A percentile compares a stretch with the other conserved stretches of the same genome.
phyloP scores from a whole-genome alignment of 345 rosid genomes.

The Syzygium aromaticum region DNA sequence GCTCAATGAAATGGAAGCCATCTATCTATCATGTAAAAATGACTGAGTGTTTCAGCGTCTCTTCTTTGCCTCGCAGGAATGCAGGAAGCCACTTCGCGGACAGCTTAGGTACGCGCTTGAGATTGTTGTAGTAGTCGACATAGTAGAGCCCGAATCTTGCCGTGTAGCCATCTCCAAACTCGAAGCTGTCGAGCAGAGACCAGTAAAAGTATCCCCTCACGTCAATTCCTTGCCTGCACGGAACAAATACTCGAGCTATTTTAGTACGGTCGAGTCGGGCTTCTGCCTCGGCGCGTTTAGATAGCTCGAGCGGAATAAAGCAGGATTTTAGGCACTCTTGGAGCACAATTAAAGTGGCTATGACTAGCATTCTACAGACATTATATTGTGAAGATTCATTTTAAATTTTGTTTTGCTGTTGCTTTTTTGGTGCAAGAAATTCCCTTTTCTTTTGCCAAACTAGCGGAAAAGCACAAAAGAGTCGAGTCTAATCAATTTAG shows the following conservation, averaged over 20 bases:
- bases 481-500: neutral
- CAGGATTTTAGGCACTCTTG: neutral
- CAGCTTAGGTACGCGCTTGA: neutral
- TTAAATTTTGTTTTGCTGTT: neutral
- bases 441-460: neutral
- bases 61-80: neutral
- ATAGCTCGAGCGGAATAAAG: neutral
- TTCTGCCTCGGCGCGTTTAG: neutral
- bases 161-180: neutral
- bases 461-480: neutral
- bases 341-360: neutral
- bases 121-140: neutral
- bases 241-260: neutral
- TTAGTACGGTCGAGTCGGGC: neutral
- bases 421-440: neutral
- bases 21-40: neutral
- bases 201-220: constrained; percentile 9
- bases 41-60: neutral
- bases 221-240: neutral
- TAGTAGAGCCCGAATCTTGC: neutral
- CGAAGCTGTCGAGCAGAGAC: constrained; percentile 4
- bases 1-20: neutral
- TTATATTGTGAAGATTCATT: neutral
- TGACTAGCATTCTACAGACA: neutral
- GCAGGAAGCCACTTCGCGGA: neutral